Conservation (phyloP, 140 eudicot species). For the Oenanthe javanica region DNA sequence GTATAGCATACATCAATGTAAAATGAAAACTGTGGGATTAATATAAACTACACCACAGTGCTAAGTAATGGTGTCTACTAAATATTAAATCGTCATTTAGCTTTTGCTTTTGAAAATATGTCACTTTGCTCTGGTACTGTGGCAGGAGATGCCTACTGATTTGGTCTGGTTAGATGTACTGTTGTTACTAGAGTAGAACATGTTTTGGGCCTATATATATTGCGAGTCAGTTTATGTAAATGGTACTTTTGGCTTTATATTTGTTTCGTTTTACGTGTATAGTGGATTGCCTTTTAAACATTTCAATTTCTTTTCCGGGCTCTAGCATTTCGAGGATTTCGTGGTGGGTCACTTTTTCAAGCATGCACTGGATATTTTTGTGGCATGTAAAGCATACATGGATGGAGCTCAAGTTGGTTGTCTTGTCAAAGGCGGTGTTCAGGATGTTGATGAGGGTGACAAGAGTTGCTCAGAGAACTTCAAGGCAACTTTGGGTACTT, state of each 20-base stretch:
- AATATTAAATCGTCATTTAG: not conserved
- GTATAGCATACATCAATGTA: not conserved
- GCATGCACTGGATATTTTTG: slow-evolving; percentile 47
- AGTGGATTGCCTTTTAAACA: not conserved
- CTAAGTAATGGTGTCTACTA: not conserved
- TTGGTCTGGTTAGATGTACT: not conserved
- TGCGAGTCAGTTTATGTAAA: not conserved
- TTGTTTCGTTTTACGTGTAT: not conserved
- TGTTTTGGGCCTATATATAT: not conserved
- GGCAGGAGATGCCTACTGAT: not conserved
- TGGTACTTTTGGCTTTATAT: not conserved
- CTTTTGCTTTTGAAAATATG: not conserved
- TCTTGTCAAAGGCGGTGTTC: slow-evolving; percentile 42
- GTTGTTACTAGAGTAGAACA: not conserved
- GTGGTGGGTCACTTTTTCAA: slow-evolving; percentile 61
- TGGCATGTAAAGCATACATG: slow-evolving; percentile 55
- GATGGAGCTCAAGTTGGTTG: slow-evolving; percentile 71
- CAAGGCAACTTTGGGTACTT: slow-evolving; percentile 27
- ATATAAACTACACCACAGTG: not conserved
- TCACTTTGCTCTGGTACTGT: not conserved
- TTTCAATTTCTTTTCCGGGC: slow-evolving; percentile 10
- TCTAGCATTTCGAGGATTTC: slow-evolving; percentile 79
- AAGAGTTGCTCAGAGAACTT: slow-evolving; percentile 49
- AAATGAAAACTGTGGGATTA: not conserved
- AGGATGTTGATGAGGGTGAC: slow-evolving; percentile 44